Evolutionary conservation across 2,329 filamentous ascomycete genomes (phyloP).

Genomic region (Neophaeococcomyces aloes): DNA sequence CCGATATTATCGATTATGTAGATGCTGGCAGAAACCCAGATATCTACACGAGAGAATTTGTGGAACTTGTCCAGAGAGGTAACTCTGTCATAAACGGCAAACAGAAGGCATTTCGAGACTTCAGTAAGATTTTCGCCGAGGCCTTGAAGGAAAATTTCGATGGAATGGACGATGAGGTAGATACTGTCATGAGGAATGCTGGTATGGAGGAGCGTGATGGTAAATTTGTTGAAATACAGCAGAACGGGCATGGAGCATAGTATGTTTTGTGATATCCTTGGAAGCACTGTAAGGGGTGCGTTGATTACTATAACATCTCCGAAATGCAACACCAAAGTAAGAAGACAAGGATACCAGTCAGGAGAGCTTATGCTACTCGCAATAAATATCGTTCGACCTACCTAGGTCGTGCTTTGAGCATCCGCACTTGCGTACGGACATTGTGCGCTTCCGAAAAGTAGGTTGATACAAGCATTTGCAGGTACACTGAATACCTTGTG

Average conservation of each 20-base stretch:
- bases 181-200: conserved; percentile 36
- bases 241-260: conserved; percentile 1
- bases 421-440: too few relatives aligned
- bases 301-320: too few relatives aligned
- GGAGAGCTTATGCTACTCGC: too few relatives aligned
- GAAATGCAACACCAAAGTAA: too few relatives aligned
- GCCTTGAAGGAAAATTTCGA: conserved; percentile 50
- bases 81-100: conserved; percentile 55
- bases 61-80: conserved; percentile 51
- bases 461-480: too few relatives aligned
- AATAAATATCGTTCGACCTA: too few relatives aligned
- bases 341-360: too few relatives aligned
- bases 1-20: conserved; percentile 53
- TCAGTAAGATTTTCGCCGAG: conserved; percentile 48
- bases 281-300: too few relatives aligned
- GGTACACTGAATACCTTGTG: too few relatives aligned
- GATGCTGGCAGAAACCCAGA: conserved; percentile 54
- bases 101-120: conserved; percentile 47
- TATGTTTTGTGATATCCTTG: too few relatives aligned
- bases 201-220: conserved; percentile 12
- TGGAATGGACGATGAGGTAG: conserved; percentile 45
- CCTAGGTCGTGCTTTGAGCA: too few relatives aligned
- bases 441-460: too few relatives aligned
- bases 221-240: conserved; percentile 1
- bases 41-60: conserved; percentile 56